Evolutionary conservation across 495 filamentous ascomycete genomes (phyloP), one percentile per base, ranked within the genome.

Genomic region (Rhizodiscina lignyota): DNA sequence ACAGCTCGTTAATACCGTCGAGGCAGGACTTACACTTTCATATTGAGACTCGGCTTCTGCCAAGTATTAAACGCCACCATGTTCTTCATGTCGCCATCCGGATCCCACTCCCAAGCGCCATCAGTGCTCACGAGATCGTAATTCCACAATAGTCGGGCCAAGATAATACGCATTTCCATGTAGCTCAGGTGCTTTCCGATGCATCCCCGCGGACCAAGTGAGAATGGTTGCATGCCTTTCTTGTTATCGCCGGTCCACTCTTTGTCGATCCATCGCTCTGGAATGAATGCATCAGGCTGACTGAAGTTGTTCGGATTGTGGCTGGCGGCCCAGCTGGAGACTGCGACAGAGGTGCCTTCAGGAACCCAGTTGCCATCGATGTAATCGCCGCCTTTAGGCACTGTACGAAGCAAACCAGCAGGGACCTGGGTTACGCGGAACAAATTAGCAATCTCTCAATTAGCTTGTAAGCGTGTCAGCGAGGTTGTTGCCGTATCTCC

Each of bases 101-200:
- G 35, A 37, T 37, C 24, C 35, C 22, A 37, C 11, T 17, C 21
- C 35, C 11, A 37, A 13, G 2, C 21, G 21, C 21, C 21, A 12
- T 16, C 35, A 19, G 12, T 23, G 21, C 22, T 37, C 36, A 16
- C 31, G 28, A 38, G n/a, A n/a, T n/a, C n/a, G n/a, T n/a, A 51
- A 30, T 51, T 36, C 26, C 32, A 51, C 1, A 48, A 20, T 15
- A 48, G 16, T 21, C 39, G 38, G 0, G 40, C 27, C 10, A 50
- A 18, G 13, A 51, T 49, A 5, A 54, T 30, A 10, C 50, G 41
- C 48, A 51, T 49, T 36, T 54, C 50, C 10, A 40, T 38, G 20
- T 41, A 47, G 4, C 45, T 42, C 11, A 54, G 40, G n/a, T 35
- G 33, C n/a, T 21, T 18, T 16, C 33, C 33, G 18, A 35, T 35